phyloP scores from a whole-genome alignment of 2,329 filamentous ascomycete species.

The Madurella mycetomatis region DNA sequence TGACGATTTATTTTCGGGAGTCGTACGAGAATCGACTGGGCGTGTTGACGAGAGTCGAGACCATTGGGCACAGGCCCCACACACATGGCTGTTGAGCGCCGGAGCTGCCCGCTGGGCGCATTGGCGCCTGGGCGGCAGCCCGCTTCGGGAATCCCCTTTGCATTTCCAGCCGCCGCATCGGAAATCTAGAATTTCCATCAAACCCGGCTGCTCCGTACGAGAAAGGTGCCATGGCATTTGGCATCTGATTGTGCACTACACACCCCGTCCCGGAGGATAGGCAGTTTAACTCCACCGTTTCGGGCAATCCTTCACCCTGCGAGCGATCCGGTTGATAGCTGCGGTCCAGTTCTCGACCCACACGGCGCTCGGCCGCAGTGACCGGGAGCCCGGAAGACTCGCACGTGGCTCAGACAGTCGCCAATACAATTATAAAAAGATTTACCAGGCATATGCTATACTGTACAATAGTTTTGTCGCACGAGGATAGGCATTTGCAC shows the following conservation, averaged over 20 bases:
- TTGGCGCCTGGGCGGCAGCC: not conserved
- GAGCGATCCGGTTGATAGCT: not conserved
- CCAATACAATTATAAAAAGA: too few relatives aligned
- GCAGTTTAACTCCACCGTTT: not conserved
- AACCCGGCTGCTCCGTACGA: too few relatives aligned
- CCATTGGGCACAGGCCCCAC: not conserved
- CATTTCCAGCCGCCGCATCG: not conserved
- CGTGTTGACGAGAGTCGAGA: conserved; percentile 11
- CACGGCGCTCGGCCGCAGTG: too few relatives aligned
- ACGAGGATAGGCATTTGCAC: too few relatives aligned
- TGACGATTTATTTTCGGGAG: conserved; percentile 19
- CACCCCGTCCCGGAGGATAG: not conserved
- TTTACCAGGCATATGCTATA: too few relatives aligned
- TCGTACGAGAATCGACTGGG: conserved; percentile 24
- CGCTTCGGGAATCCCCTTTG: too few relatives aligned
- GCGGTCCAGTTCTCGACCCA: not conserved
- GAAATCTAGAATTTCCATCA: not conserved
- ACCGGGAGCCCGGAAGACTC: too few relatives aligned
- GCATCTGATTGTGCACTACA: too few relatives aligned
- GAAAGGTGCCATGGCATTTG: not conserved
- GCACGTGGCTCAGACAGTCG: too few relatives aligned
- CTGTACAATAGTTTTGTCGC: too few relatives aligned
- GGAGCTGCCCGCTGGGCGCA: not conserved
- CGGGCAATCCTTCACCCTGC: not conserved
- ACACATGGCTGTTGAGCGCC: not conserved